Percentiles rank a stretch among this genome's conserved stretches.
Evolutionary conservation across 768 basidiomycete genomes (phyloP).

Genomic region (Lactarius quietus): DNA sequence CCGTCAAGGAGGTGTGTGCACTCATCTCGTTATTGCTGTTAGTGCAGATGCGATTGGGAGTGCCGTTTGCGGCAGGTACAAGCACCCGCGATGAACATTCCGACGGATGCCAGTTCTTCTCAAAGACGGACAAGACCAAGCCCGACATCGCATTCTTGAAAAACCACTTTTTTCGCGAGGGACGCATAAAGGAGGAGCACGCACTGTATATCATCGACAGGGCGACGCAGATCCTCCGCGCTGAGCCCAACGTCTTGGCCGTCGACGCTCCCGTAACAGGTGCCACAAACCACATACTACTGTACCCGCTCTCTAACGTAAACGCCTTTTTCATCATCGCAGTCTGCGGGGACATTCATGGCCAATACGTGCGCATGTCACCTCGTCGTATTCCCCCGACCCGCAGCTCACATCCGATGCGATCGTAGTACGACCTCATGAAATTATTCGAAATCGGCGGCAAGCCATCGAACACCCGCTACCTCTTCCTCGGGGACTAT

Average conservation of each 20-base stretch:
- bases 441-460: slow-evolving; percentile 79
- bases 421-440: slow-evolving; percentile 65
- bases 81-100: slow-evolving; percentile 91
- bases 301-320: slow-evolving; percentile 23
- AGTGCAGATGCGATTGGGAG: not conserved
- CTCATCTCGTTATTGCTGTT: not conserved
- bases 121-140: slow-evolving; percentile 76
- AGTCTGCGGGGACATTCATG: slow-evolving; percentile 94
- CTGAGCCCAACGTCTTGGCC: slow-evolving; percentile 85
- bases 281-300: slow-evolving; percentile 31
- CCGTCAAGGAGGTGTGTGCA: slow-evolving; percentile 84
- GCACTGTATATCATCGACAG: slow-evolving; percentile 90
- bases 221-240: slow-evolving; percentile 72
- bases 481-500: slow-evolving; percentile 73
- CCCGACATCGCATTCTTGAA: slow-evolving; percentile 96
- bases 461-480: slow-evolving; percentile 67
- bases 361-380: slow-evolving; percentile 82
- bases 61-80: slow-evolving; percentile 72
- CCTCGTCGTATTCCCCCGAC: not conserved
- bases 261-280: slow-evolving; percentile 98
- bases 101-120: slow-evolving; percentile 93
- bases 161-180: slow-evolving; percentile 98
- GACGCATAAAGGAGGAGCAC: slow-evolving; percentile 89
- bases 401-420: not conserved
- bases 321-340: not conserved